These are phyloP conservation scores for Gnomoniopsis sp. DNA, from an alignment of 2,329 filamentous ascomycete species.

Conservation along the genomic window DNA sequence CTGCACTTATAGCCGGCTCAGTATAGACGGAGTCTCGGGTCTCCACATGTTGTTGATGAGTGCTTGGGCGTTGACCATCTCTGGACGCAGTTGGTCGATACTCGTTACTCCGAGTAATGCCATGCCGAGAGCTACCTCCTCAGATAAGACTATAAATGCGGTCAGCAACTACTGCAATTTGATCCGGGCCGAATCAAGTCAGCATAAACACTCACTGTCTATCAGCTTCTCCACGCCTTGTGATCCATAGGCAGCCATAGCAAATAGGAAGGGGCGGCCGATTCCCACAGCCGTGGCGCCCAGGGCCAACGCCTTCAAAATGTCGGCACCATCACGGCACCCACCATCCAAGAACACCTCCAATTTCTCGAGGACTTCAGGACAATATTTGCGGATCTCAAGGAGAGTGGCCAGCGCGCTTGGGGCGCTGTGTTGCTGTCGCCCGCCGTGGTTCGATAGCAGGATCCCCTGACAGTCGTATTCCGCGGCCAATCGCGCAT, in stretches of 20 bases:
- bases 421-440: constrained; percentile 16
- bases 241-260: constrained; percentile 30
- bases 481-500: constrained; percentile 15
- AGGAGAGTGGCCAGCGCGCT: constrained; percentile 34
- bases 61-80: constrained; percentile 43
- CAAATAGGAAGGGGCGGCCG: constrained; percentile 33
- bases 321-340: constrained; percentile 51
- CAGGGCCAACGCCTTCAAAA: constrained; percentile 51
- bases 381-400: constrained; percentile 50
- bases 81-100: constrained; percentile 43
- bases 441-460: constrained; percentile 19
- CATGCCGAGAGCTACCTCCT: constrained; percentile 40
- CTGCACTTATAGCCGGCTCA: constrained; percentile 14
- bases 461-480: constrained; percentile 17
- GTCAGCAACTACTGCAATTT: not conserved
- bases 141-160: constrained; percentile 19
- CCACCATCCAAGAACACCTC: constrained; percentile 55
- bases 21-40: constrained; percentile 26
- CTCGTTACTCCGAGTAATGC: constrained; percentile 45
- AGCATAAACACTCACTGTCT: constrained; percentile 14
- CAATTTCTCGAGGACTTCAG: constrained; percentile 45
- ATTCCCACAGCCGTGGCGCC: constrained; percentile 52
- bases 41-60: constrained; percentile 31
- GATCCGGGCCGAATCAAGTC: not conserved
- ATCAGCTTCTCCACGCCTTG: constrained; percentile 13